Evolutionary conservation across 2,329 filamentous ascomycete genomes (phyloP), one percentile per base, ranked within the genome.

Genomic region (Diaporthe sp.): DNA sequence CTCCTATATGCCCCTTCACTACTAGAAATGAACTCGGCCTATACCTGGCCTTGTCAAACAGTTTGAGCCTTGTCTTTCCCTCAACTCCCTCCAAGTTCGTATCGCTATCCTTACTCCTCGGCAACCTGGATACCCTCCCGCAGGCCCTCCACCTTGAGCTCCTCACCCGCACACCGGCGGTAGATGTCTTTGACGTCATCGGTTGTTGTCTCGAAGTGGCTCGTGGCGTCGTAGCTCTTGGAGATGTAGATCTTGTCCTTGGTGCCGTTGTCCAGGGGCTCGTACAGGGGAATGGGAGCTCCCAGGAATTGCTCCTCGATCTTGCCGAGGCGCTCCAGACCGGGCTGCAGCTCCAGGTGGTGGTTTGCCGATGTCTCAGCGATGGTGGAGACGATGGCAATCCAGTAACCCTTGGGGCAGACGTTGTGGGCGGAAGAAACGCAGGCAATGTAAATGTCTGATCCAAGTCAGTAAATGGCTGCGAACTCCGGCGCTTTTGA

Each of bases 231-330:
- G 86, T 99, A 99, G 88, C 95, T 98, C 92, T 97, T 98, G 81
- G 95, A 98, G 83, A 99, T 95, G 88, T 95, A 99, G 84, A 99
- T 93, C 85, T 96, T 96, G 88, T 98, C 96, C 79, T 92, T 93
- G 79, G 87, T 89, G 77, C 97, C 97, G 81, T 93, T 91, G 81
- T 95, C 94, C 66, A 96, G 84, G 30, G 97, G 97, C 86, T 97
- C 95, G 85, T 98, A 98, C 76, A 99, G 90, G 71, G 97, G 96
- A 78, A 98, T 98, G 25, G 97, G 95, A 40, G 95, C 87, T 35
- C 95, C 90, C 93, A 98, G 95, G 87, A 98, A 99, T 84, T 95
- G 96, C 90, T 98, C 97, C 87, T 98, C 96, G 77, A 98, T 97
- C 83, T 92, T 91, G 79, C 97, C 97, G 40, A 99, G 92, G 78